phyloP scores from a whole-genome alignment of 768 basidiomycete genomes.

The Podaxis sp. region DNA sequence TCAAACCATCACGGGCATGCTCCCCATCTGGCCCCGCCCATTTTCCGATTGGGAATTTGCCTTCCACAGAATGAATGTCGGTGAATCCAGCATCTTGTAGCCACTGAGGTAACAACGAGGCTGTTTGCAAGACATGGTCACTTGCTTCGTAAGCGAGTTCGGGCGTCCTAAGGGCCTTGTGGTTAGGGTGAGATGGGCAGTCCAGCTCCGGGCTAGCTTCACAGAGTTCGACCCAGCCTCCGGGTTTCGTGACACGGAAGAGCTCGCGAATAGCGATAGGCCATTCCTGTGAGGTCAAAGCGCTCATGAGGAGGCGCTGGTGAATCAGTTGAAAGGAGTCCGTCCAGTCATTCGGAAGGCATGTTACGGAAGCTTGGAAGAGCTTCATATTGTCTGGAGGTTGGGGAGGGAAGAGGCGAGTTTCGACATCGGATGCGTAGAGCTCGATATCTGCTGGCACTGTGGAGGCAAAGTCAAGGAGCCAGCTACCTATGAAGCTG shows the following conservation, averaged over 20 bases:
- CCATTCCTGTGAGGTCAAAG: conserved; percentile 11
- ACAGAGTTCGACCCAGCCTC: conserved; percentile 12
- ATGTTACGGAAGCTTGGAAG: conserved; percentile 3
- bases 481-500: conserved; percentile 17
- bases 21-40: conserved; percentile 15
- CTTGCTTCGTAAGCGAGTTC: conserved; percentile 7
- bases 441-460: conserved; percentile 12
- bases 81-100: background rate
- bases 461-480: conserved; percentile 15
- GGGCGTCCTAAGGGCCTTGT: conserved; percentile 5
- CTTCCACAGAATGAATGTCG: conserved; percentile 8
- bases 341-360: conserved; percentile 10
- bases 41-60: conserved; percentile 7
- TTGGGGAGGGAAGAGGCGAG: conserved; percentile 17
- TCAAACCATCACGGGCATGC: background rate
- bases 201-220: conserved; percentile 9
- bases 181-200: conserved; percentile 9
- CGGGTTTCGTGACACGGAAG: conserved; percentile 9
- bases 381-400: conserved; percentile 10
- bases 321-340: conserved; percentile 10
- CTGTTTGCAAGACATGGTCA: conserved; percentile 9
- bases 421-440: conserved; percentile 18
- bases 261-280: conserved; percentile 4
- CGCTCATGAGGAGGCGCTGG: conserved; percentile 11
- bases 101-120: conserved; percentile 13